Conservation (phyloP, 2,329 filamentous ascomycete species). For the Samsoniella hepiali region DNA sequence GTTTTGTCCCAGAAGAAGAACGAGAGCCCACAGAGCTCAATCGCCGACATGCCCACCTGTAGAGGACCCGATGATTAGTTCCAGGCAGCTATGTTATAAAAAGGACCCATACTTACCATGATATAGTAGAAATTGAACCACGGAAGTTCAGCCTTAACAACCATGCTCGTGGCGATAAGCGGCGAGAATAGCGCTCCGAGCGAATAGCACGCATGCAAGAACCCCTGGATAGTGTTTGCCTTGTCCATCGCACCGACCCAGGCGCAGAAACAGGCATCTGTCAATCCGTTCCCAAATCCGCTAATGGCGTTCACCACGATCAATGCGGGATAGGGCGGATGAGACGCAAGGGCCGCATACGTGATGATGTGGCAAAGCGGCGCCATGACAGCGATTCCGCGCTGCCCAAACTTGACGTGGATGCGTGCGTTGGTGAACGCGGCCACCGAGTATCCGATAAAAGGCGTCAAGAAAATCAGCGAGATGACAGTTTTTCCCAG, state of each 20-base stretch:
- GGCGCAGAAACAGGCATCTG: slow-evolving; percentile 49
- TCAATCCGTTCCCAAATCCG: slow-evolving; percentile 65
- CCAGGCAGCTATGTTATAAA: no score
- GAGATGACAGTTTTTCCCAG: slow-evolving; percentile 60
- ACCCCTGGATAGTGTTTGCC: slow-evolving; percentile 63
- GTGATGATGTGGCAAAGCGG: slow-evolving; percentile 59
- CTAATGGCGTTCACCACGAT: slow-evolving; percentile 60
- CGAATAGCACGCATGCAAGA: slow-evolving; percentile 64
- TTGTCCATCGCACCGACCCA: slow-evolving; percentile 63
- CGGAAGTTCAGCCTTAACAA: slow-evolving; percentile 53
- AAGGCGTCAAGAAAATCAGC: slow-evolving; percentile 61
- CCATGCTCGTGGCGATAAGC: slow-evolving; percentile 63
- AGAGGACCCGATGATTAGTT: neutral
- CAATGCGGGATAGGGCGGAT: slow-evolving; percentile 63
- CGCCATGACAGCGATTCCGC: slow-evolving; percentile 62
- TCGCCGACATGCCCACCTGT: slow-evolving; percentile 43
- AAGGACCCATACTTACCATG: slow-evolving; percentile 51
- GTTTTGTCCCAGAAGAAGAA: slow-evolving; percentile 59
- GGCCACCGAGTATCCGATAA: slow-evolving; percentile 59
- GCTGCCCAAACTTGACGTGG: slow-evolving; percentile 59
- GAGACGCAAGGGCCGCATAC: slow-evolving; percentile 57
- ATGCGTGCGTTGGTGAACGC: slow-evolving; percentile 60
- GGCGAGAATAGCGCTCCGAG: slow-evolving; percentile 62
- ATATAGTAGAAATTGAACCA: slow-evolving; percentile 73
- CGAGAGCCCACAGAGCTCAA: slow-evolving; percentile 53